These are phyloP conservation scores for Puccinia horiana DNA, from an alignment of 1,284 basidiomycete species.

Conservation along the genomic window DNA sequence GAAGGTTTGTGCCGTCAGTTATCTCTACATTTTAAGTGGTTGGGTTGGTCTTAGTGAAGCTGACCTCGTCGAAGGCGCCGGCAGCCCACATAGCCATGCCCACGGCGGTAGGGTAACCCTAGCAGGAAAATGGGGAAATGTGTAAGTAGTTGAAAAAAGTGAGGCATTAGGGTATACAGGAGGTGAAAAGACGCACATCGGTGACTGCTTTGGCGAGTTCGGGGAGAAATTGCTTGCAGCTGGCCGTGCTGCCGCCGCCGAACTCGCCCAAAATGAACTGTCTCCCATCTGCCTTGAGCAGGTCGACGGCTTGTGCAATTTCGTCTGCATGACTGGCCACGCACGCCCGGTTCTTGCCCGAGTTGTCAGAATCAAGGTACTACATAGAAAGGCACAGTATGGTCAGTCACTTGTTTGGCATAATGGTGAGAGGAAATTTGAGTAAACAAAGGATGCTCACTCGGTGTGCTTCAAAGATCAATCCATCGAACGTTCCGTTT, in stretches of 20 bases:
- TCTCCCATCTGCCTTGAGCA: slow-evolving; percentile 17
- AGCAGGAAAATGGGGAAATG: no score
- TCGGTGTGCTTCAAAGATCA: slow-evolving; percentile 36
- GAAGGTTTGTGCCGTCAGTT: not conserved
- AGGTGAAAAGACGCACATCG: not conserved
- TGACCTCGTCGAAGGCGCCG: slow-evolving; percentile 14
- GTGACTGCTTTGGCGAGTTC: slow-evolving; percentile 16
- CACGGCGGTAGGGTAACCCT: slow-evolving; percentile 7
- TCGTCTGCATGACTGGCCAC: slow-evolving; percentile 2
- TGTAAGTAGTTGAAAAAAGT: no score
- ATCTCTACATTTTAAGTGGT: not conserved
- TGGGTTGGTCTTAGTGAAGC: not conserved
- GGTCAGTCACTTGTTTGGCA: not conserved
- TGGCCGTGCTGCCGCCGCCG: slow-evolving; percentile 35
- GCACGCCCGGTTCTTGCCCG: slow-evolving; percentile 8
- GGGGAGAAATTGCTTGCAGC: slow-evolving; percentile 11
- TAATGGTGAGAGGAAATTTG: not conserved
- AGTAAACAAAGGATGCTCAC: slow-evolving; percentile 24
- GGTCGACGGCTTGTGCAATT: not conserved
- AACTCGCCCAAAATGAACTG: slow-evolving; percentile 26
- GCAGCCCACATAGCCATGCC: slow-evolving; percentile 33
- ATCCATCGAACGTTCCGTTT: slow-evolving; percentile 9
- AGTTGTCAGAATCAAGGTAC: slow-evolving; percentile 38
- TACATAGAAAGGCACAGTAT: not conserved
- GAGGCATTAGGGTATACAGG: not conserved